phyloP scores from a whole-genome alignment of 352 stramenopile species.

The Phytophthora meadii region DNA sequence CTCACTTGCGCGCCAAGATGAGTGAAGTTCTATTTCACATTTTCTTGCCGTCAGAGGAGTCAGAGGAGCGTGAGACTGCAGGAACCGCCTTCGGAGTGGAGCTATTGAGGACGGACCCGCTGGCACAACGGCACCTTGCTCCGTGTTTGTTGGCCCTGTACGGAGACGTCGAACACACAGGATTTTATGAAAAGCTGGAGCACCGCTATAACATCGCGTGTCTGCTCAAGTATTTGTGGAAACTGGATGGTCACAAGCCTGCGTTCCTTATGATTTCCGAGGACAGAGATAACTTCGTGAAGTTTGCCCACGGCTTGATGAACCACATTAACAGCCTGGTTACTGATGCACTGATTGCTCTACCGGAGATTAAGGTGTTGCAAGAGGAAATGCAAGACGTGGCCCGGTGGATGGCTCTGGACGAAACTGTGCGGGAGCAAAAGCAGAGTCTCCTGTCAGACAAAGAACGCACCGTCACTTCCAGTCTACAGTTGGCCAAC shows the following conservation, averaged over 20 bases:
- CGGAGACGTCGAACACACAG: slow-evolving; percentile 98
- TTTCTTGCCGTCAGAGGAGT: slow-evolving; percentile 93
- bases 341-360: slow-evolving; percentile 94
- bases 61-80: slow-evolving; percentile 75
- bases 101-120: slow-evolving; percentile 64
- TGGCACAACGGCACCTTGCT: slow-evolving; percentile 90
- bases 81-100: slow-evolving; percentile 56
- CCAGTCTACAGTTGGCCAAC: slow-evolving; percentile 95
- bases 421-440: slow-evolving; percentile 92
- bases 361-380: slow-evolving; percentile 95
- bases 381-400: slow-evolving; percentile 93
- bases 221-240: slow-evolving; percentile 98
- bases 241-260: slow-evolving; percentile 92
- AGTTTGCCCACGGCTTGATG: slow-evolving; percentile 99
- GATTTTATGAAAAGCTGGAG: slow-evolving; percentile 98
- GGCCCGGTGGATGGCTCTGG: slow-evolving; percentile 74
- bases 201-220: slow-evolving; percentile 97
- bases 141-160: slow-evolving; percentile 97
- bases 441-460: slow-evolving; percentile 88
- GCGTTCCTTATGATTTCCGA: slow-evolving; percentile 95
- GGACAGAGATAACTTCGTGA: slow-evolving; percentile 95
- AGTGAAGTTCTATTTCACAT: slow-evolving; percentile 96
- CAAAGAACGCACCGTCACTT: slow-evolving; percentile 93
- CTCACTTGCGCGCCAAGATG: slow-evolving; percentile 96
- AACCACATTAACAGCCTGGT: slow-evolving; percentile 99